phyloP scores from a whole-genome alignment of 768 basidiomycete genomes.

The Tricholoma sp. region DNA sequence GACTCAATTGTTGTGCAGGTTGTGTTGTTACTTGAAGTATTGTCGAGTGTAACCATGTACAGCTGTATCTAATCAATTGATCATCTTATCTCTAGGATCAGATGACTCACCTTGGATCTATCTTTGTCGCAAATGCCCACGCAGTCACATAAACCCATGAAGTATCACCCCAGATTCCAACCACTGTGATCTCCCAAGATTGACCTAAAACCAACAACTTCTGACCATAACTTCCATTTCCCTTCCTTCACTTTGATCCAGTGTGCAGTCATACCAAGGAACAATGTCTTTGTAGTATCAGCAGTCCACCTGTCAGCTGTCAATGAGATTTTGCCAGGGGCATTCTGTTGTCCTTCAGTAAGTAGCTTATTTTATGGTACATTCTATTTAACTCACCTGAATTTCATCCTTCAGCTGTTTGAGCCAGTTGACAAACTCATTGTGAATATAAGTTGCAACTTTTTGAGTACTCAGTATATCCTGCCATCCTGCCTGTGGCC shows the following conservation, averaged over 20 bases:
- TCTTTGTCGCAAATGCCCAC: background rate
- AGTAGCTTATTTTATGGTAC: background rate
- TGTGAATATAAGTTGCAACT: slow-evolving; percentile 11
- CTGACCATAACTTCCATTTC: background rate
- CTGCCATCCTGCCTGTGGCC: background rate
- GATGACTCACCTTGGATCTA: background rate
- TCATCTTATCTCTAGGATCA: background rate
- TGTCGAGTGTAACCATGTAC: slow-evolving; percentile 16
- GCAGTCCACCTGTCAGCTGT: slow-evolving; percentile 8
- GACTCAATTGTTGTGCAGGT: slow-evolving; percentile 12
- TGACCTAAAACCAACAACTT: slow-evolving; percentile 1
- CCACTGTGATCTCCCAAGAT: slow-evolving; percentile 1
- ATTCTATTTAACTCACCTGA: background rate
- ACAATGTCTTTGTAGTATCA: slow-evolving; percentile 11
- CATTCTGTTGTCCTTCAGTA: background rate
- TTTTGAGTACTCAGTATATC: slow-evolving; percentile 7
- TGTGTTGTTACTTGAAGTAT: slow-evolving; percentile 20
- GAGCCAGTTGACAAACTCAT: slow-evolving; percentile 9
- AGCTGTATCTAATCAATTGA: background rate
- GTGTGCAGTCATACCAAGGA: slow-evolving; percentile 12
- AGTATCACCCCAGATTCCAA: slow-evolving; percentile 1
- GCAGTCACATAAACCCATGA: slow-evolving; percentile 2
- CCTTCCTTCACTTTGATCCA: slow-evolving; percentile 6
- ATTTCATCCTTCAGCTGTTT: slow-evolving; percentile 10
- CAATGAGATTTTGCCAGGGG: slow-evolving; percentile 14